Evolutionary conservation across 768 basidiomycete species (phyloP).

Genomic region (Boletus fagicola): DNA sequence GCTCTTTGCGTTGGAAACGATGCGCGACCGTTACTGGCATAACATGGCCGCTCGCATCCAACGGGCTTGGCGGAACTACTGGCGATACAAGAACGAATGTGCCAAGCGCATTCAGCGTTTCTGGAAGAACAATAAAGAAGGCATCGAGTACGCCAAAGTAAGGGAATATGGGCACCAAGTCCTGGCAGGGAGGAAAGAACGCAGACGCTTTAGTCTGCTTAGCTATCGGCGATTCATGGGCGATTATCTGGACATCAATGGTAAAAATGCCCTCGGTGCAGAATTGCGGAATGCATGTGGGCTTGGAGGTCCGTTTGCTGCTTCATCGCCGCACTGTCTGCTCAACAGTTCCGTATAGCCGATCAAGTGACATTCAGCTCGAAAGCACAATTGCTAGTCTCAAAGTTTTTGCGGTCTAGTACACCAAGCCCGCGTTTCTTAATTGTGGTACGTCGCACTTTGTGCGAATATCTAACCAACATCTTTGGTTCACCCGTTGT

Average conservation of each 20-base stretch:
- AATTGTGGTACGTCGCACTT: slow-evolving; percentile 63
- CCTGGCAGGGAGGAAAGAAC: slow-evolving; percentile 88
- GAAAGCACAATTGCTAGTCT: slow-evolving; percentile 76
- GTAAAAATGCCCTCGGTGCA: slow-evolving; percentile 72
- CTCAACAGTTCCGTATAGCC: slow-evolving; percentile 36
- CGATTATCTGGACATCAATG: slow-evolving; percentile 92
- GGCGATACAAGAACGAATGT: slow-evolving; percentile 93
- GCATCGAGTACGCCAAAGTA: slow-evolving; percentile 81
- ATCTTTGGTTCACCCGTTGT: background rate
- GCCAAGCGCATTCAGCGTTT: slow-evolving; percentile 94
- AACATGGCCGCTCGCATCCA: slow-evolving; percentile 99
- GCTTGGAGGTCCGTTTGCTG: slow-evolving; percentile 58
- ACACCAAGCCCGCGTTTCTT: slow-evolving; percentile 90
- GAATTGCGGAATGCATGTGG: slow-evolving; percentile 71
- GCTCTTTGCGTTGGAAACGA: slow-evolving; percentile 97
- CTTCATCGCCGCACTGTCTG: background rate
- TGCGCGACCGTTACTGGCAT: slow-evolving; percentile 99
- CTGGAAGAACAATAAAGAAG: slow-evolving; percentile 98
- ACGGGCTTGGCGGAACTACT: slow-evolving; percentile 92
- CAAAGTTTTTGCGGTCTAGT: slow-evolving; percentile 83
- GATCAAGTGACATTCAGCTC: slow-evolving; percentile 86
- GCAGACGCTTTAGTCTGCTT: slow-evolving; percentile 88
- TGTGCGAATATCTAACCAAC: background rate
- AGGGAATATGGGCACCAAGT: slow-evolving; percentile 96
- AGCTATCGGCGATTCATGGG: slow-evolving; percentile 95